Percentiles rank a stretch among this genome's conserved stretches.
Evolutionary conservation across 495 filamentous ascomycete species (phyloP).

Genomic region (Endocarpon pusillum): DNA sequence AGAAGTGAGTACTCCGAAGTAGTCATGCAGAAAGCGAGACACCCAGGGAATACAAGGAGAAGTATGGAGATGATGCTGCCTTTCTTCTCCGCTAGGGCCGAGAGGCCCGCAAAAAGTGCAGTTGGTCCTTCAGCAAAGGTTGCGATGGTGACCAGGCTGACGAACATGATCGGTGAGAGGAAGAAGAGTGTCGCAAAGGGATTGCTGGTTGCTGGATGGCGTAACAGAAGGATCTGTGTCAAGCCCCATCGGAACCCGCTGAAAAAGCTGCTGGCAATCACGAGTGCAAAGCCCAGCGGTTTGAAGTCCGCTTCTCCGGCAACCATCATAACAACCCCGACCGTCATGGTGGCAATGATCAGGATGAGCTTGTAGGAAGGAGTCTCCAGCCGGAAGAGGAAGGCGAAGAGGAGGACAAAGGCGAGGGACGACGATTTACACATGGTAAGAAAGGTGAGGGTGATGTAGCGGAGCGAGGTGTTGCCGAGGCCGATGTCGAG

Average conservation of each 20-base stretch:
- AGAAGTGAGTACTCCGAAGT: constrained; percentile 88
- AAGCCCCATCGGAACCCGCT: constrained; percentile 94
- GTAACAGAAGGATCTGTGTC: constrained; percentile 87
- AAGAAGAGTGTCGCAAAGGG: constrained; percentile 96
- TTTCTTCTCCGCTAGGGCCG: constrained; percentile 41
- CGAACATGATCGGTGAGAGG: constrained; percentile 91
- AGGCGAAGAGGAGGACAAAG: constrained; percentile 91
- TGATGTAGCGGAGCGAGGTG: constrained; percentile 87
- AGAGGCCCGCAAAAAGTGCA: constrained; percentile 44
- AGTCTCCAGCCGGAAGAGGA: constrained; percentile 79
- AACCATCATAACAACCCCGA: constrained; percentile 98
- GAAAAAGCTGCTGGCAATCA: constrained; percentile 86
- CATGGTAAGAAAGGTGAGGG: constrained; percentile 97
- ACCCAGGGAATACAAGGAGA: constrained; percentile 76
- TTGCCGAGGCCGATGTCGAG: constrained; percentile 96
- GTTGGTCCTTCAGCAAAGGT: constrained; percentile 69
- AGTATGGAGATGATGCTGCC: constrained; percentile 37
- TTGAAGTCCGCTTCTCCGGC: constrained; percentile 89
- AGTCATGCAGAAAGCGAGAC: constrained; percentile 92
- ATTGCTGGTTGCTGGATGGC: constrained; percentile 89
- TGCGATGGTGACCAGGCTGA: constrained; percentile 62
- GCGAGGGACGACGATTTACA: constrained; percentile 94
- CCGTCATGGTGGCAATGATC: constrained; percentile 86
- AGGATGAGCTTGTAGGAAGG: constrained; percentile 69
- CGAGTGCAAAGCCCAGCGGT: constrained; percentile 70